Percentiles rank a stretch among this genome's conserved stretches.
These are phyloP conservation scores for Entomortierella chlamydospora DNA, from an alignment of 192 early-diverging fungal species.

Conservation along the genomic window DNA sequence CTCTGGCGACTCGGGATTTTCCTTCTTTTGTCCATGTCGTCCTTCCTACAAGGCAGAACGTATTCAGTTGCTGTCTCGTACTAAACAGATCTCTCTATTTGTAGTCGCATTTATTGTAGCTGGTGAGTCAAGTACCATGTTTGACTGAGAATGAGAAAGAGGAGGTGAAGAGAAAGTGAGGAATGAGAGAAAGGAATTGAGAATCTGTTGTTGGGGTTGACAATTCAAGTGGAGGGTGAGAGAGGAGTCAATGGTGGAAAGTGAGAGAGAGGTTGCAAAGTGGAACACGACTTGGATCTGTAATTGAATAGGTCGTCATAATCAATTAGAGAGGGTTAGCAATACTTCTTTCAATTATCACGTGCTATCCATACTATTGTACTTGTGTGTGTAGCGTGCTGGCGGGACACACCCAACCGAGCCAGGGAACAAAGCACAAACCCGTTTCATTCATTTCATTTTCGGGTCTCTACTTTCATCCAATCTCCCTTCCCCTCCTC, in stretches of 20 bases:
- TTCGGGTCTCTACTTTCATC: no score
- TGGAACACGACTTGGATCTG: no score
- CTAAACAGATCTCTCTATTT: not conserved
- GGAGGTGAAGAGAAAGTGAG: no score
- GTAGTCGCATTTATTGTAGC: no score
- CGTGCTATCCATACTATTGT: conserved; percentile 1
- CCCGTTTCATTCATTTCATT: not conserved
- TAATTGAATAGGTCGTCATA: no score
- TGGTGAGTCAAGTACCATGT: not conserved
- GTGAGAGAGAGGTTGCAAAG: no score
- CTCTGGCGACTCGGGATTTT: conserved; percentile 33
- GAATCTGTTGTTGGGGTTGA: no score
- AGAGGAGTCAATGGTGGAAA: no score
- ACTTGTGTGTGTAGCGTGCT: not conserved
- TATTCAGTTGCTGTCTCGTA: not conserved
- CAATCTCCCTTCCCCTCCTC: no score
- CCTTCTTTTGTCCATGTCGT: conserved; percentile 43
- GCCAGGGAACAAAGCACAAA: not conserved
- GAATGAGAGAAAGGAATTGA: no score
- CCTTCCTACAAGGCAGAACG: conserved; percentile 19
- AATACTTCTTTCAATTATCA: conserved; percentile 12
- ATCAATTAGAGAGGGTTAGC: not conserved
- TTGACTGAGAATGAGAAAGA: not conserved
- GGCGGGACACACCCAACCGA: not conserved
- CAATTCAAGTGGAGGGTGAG: no score